Evolutionary conservation across 768 basidiomycete genomes (phyloP).

Genomic region (Mycena floridula): DNA sequence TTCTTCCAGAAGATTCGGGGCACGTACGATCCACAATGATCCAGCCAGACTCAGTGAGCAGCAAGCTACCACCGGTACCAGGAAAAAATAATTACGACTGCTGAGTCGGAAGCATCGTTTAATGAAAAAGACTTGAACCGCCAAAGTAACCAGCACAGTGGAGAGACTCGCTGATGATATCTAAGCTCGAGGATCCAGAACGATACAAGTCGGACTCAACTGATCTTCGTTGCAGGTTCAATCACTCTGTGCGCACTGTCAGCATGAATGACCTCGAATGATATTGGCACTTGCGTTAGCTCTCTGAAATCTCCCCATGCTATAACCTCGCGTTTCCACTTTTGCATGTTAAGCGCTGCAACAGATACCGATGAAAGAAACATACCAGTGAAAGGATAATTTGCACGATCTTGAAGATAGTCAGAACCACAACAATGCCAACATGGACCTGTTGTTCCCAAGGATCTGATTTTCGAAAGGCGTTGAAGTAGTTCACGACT

Average conservation of each 20-base stretch:
- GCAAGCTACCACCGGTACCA: background rate
- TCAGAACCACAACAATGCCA: background rate
- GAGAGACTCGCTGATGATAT: background rate
- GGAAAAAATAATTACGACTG: background rate
- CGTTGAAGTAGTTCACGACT: background rate
- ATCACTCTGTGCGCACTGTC: too few species aligned
- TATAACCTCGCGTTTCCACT: background rate
- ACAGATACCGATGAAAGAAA: background rate
- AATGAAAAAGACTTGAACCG: background rate
- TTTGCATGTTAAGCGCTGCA: background rate
- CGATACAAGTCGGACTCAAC: too few species aligned
- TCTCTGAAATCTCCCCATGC: background rate
- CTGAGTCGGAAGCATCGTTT: background rate
- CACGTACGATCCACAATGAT: background rate
- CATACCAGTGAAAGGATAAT: background rate
- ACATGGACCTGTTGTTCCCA: background rate
- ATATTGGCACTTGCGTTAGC: too few species aligned
- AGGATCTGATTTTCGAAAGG: background rate
- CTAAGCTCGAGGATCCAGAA: background rate
- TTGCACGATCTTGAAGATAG: background rate
- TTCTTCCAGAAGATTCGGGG: background rate
- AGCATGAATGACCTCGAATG: too few species aligned
- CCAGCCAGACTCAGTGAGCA: background rate
- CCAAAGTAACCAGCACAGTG: background rate
- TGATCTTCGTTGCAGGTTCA: background rate